Evolutionary conservation across 1,284 basidiomycete genomes (phyloP).

Genomic region (Ganoderma lingzhi): DNA sequence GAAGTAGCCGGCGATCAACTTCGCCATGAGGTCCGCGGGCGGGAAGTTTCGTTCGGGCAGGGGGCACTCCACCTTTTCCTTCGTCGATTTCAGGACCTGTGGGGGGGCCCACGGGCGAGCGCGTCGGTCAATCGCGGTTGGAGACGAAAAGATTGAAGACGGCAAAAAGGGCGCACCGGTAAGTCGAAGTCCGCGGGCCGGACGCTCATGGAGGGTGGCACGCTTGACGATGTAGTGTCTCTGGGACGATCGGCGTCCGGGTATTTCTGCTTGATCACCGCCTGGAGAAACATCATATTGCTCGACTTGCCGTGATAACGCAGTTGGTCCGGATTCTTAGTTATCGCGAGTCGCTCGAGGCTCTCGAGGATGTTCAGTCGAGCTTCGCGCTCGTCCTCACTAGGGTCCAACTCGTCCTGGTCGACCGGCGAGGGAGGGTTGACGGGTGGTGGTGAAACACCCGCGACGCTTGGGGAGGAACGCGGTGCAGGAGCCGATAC

Average conservation of each 20-base stretch:
- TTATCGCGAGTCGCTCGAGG: constrained; percentile 33
- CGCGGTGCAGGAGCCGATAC: constrained; percentile 34
- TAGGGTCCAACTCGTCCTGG: constrained; percentile 45
- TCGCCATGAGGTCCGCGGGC: constrained; percentile 33
- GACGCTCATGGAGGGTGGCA: neutral
- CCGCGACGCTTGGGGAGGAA: constrained; percentile 2
- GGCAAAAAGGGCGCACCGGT: neutral
- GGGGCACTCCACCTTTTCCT: constrained; percentile 5
- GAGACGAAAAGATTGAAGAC: too few relatives aligned
- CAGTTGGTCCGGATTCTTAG: constrained; percentile 32
- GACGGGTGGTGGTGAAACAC: constrained; percentile 22
- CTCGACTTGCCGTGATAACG: constrained; percentile 63
- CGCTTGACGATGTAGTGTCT: constrained; percentile 18
- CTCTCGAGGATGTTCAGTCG: constrained; percentile 31
- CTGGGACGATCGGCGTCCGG: constrained; percentile 32
- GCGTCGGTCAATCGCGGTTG: too few relatives aligned
- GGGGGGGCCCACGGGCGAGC: too few relatives aligned
- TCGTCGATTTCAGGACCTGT: neutral
- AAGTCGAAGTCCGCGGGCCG: neutral
- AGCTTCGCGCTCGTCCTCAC: constrained; percentile 43
- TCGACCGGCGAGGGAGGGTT: constrained; percentile 25
- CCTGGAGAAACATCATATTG: constrained; percentile 55
- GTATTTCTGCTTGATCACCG: constrained; percentile 57
- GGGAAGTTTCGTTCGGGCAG: constrained; percentile 12
- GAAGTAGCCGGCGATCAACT: constrained; percentile 60